Conservation (phyloP, 1,139 yeast genomes). For the Trichomonascaceae sp. region DNA sequence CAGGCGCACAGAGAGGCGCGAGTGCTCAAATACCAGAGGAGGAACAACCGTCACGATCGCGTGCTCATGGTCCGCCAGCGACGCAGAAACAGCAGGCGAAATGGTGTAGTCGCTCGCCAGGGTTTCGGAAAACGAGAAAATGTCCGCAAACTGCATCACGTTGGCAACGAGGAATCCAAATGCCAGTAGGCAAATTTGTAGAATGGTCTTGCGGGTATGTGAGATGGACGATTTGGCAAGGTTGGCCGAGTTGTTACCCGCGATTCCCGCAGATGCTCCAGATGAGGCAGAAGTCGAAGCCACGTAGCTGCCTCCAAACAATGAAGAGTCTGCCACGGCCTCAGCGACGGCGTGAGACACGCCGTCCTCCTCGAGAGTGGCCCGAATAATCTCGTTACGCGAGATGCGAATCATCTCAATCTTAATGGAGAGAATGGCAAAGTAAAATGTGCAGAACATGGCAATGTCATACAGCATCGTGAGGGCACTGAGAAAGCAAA, state of each 20-base stretch:
- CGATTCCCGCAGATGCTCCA: constrained; percentile 6
- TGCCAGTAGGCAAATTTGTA: constrained; percentile 54
- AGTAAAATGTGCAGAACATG: constrained; percentile 68
- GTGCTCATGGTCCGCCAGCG: not conserved
- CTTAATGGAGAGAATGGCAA: constrained; percentile 78
- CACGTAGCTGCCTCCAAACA: constrained; percentile 2
- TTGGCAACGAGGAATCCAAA: constrained; percentile 61
- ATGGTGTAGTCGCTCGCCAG: constrained; percentile 3
- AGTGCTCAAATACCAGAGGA: constrained; percentile 55
- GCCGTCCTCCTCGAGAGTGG: constrained; percentile 90
- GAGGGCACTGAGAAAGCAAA: constrained; percentile 65
- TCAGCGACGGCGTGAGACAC: constrained; percentile 60
- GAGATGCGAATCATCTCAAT: constrained; percentile 84
- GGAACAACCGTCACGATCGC: constrained; percentile 56
- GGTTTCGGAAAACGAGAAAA: constrained; percentile 22
- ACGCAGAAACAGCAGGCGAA: constrained; percentile 1
- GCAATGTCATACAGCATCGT: constrained; percentile 63
- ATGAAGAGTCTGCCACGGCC: constrained; percentile 41
- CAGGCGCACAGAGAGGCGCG: constrained; percentile 45
- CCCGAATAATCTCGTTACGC: constrained; percentile 66
- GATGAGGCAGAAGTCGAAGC: constrained; percentile 7
- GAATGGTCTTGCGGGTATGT: constrained; percentile 30
- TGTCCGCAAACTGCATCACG: constrained; percentile 29
- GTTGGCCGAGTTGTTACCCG: constrained; percentile 2
- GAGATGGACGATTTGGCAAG: constrained; percentile 3